Conservation (phyloP, 129 eudicot species). For the Pulicaria dysenterica region DNA sequence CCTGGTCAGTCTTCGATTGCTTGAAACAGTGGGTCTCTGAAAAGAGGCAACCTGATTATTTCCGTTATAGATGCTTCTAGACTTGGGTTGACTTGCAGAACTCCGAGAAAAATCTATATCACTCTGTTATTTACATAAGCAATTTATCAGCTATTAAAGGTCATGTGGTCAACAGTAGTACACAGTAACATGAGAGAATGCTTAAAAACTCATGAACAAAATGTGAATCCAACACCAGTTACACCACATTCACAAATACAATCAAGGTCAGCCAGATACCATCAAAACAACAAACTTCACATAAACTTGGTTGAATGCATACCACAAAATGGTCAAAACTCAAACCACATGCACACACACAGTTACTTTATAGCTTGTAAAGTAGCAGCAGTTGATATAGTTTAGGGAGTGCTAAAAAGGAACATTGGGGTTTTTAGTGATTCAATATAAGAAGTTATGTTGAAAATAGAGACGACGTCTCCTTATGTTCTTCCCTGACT, state of each 20-base stretch:
- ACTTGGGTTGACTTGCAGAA: conserved; percentile 35
- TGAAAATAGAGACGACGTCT: background rate
- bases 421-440: background rate
- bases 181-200: background rate
- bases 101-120: conserved; percentile 56
- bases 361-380: background rate
- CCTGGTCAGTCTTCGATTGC: conserved; percentile 56
- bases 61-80: conserved; percentile 38
- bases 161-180: background rate
- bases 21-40: conserved; percentile 50
- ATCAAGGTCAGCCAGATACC: too few relatives aligned
- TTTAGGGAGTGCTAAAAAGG: conserved; percentile 7
- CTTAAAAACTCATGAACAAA: conserved; percentile 8
- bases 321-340: conserved; percentile 1
- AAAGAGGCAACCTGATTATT: conserved; percentile 40
- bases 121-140: conserved; percentile 48
- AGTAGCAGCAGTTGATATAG: conserved; percentile 6
- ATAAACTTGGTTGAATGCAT: background rate
- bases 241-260: background rate
- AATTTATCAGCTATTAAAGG: conserved; percentile 3
- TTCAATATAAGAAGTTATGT: background rate
- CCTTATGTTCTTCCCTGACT: background rate
- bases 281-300: too few relatives aligned
- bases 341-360: background rate
- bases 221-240: background rate